These are phyloP conservation scores for Neopestalotiopsis sp. DNA, from an alignment of 2,329 filamentous ascomycete genomes.

Conservation along the genomic window DNA sequence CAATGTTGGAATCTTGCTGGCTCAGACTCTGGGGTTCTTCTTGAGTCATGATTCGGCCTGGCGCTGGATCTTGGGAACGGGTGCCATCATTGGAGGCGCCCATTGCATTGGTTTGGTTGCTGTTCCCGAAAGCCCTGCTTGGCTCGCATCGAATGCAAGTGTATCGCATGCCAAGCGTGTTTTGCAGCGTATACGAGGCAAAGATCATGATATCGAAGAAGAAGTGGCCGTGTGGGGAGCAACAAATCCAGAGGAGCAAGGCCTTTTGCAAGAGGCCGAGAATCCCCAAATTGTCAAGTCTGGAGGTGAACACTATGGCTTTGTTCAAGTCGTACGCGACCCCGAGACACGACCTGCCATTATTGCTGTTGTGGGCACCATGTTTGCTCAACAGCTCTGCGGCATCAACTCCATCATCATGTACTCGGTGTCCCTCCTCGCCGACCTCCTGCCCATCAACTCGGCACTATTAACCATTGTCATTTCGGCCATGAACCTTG, in stretches of 20 bases:
- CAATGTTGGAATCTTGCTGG: conserved; percentile 85
- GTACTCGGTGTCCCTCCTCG: conserved; percentile 93
- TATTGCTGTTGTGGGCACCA: conserved; percentile 85
- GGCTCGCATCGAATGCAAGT: conserved; percentile 75
- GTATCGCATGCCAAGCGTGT: conserved; percentile 66
- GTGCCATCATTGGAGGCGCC: conserved; percentile 68
- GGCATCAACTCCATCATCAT: conserved; percentile 98
- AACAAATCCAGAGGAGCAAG: conserved; percentile 68
- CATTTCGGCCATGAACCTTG: conserved; percentile 85
- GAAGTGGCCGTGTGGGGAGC: conserved; percentile 70
- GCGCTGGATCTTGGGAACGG: conserved; percentile 81
- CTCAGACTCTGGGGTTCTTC: conserved; percentile 87
- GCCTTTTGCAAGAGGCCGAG: conserved; percentile 58
- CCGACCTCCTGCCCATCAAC: conserved; percentile 79
- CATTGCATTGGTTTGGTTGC: conserved; percentile 75
- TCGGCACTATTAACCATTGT: conserved; percentile 85
- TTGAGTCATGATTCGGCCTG: conserved; percentile 80
- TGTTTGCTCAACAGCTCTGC: conserved; percentile 91
- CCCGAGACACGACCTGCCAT: conserved; percentile 74
- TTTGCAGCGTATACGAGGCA: conserved; percentile 79
- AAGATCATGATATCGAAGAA: conserved; percentile 69
- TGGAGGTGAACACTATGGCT: conserved; percentile 54
- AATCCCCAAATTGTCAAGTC: conserved; percentile 44
- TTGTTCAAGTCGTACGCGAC: conserved; percentile 70
- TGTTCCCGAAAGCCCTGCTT: conserved; percentile 88